Evolutionary conservation across 495 filamentous ascomycete genomes (phyloP), one percentile per base, ranked within the genome.

Genomic region (Penicillium paradoxum): DNA sequence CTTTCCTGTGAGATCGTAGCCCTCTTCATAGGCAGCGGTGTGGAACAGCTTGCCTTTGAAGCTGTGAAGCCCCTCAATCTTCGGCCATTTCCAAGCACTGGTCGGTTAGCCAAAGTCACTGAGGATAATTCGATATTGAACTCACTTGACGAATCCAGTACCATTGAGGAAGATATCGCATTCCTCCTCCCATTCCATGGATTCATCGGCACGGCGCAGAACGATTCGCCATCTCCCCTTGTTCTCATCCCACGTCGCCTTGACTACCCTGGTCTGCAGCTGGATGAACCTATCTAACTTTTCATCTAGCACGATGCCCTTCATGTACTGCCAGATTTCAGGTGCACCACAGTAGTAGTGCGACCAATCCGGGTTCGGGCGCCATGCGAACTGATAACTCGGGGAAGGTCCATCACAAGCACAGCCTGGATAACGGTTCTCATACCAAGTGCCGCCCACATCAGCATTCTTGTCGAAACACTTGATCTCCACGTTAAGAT

Each of bases 381-480:
- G 76, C 43, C 75, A 83, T 3, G 77, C 70, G 17, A 72, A 79
- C 45, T 75, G 72, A 45, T 82, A 81, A 8, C 73, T 73, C 49
- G 14, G 34, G n/a, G 18, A 22, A 27, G 10, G 59, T 68, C 2
- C 61, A 71, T 68, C 74, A 60, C 79, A 83, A 15, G 78, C 77
- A n/a, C 83, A 81, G 17, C 85, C 85, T 0, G 84, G 83, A 62
- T 90, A 89, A 52, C 74, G 71, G 48, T 89, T 88, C 64, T 87
- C 84, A 38, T 79, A 81, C 85, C 86, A 90, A 1, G 85, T 86
- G 0, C 87, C 86, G 29, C 84, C 83, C 55, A 88, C 74, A 41
- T 86, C 86, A 1, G 65, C 63, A 56, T 91, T 91, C 77, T 91
- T 91, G 63, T 93, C 89, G 65, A n/a, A n/a, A n/a, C n/a, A n/a